phyloP scores from a whole-genome alignment of 305 asterid species.

The Fraxinus sp. region DNA sequence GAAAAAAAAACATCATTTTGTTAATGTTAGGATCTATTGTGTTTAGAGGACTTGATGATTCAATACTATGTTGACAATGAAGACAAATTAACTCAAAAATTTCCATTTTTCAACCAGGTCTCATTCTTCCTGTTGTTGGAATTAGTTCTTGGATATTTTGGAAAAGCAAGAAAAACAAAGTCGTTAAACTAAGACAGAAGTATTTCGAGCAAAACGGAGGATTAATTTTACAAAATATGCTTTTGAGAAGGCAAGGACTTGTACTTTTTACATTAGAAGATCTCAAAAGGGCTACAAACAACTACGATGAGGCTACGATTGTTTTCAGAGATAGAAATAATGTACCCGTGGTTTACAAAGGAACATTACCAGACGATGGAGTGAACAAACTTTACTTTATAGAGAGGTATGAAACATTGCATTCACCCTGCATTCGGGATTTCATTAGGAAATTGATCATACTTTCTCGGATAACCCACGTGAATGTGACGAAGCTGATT shows the following conservation, averaged over 20 bases:
- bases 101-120: slow-evolving; percentile 9
- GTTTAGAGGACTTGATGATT: not conserved
- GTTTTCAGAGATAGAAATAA: not conserved
- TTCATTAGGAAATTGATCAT: slow-evolving; percentile 24
- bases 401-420: slow-evolving; percentile 3
- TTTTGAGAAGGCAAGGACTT: not conserved
- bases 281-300: slow-evolving; percentile 27
- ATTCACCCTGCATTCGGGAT: not conserved
- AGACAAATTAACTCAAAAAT: not conserved
- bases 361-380: slow-evolving; percentile 9
- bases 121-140: slow-evolving; percentile 27
- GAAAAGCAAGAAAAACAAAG: slow-evolving; percentile 31
- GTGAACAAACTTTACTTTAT: slow-evolving; percentile 12
- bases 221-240: slow-evolving; percentile 6
- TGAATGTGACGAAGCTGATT: slow-evolving; percentile 33
- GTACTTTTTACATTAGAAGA: slow-evolving; percentile 26
- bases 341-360: slow-evolving; percentile 22
- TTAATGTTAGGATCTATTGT: not conserved
- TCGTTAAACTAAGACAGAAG: slow-evolving; percentile 17
- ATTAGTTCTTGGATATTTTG: slow-evolving; percentile 33
- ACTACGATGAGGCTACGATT: slow-evolving; percentile 20
- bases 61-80: not conserved
- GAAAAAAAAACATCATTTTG: not conserved
- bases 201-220: slow-evolving; percentile 26
- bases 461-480: slow-evolving; percentile 30